A percentile compares a stretch with the other conserved stretches of the same genome.
Evolutionary conservation across 1,284 basidiomycete genomes (phyloP).

Genomic region (Paramarasmius palmivorus): DNA sequence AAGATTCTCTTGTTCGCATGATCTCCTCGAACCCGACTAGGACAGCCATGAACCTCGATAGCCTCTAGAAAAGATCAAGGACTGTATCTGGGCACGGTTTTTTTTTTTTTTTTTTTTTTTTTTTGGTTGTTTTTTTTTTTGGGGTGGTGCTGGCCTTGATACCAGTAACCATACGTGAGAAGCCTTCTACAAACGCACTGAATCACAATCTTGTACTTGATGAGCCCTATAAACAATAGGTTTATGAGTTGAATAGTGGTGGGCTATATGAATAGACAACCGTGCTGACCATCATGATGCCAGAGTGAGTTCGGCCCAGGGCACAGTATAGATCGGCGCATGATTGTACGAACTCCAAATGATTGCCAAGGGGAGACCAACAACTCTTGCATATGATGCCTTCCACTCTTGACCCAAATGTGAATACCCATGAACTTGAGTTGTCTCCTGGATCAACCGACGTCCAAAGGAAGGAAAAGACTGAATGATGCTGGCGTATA

Average conservation of each 20-base stretch:
- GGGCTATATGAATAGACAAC: no score
- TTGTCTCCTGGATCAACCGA: not conserved
- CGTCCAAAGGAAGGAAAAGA: not conserved
- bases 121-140: no score
- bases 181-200: constrained; percentile 34
- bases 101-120: no score
- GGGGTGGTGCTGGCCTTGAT: constrained; percentile 26
- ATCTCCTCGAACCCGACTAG: constrained; percentile 28
- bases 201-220: constrained; percentile 31
- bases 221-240: constrained; percentile 27
- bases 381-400: not conserved
- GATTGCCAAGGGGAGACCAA: not conserved
- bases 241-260: no score
- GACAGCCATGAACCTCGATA: constrained; percentile 21
- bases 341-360: not conserved
- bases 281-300: constrained; percentile 33
- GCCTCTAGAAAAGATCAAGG: constrained; percentile 26
- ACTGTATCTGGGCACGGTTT: constrained; percentile 30
- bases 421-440: not conserved
- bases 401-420: not conserved
- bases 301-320: not conserved
- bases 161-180: constrained; percentile 24
- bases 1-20: constrained; percentile 34
- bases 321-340: not conserved
- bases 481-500: not conserved